Base-by-base conservation (phyloP, 2,329 filamentous ascomycete genomes). In the Claviceps capensis region DNA sequence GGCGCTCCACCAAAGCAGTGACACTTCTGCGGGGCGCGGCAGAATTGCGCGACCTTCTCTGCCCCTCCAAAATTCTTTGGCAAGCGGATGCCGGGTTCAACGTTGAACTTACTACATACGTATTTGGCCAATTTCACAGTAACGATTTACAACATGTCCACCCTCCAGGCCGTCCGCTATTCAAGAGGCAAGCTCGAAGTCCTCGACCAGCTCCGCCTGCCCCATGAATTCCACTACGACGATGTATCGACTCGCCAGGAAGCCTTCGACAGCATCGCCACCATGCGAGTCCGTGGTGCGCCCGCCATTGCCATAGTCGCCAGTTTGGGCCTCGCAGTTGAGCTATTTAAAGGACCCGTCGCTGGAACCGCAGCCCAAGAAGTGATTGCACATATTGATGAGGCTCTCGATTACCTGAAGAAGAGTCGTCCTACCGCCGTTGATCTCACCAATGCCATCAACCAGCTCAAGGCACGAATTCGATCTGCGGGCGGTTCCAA, bases 281-380 rank as follows among this genome's bases (percentile, higher is more conserved):
- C 85, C 16, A 93, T 93, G 87, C 72, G 82, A 48, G 81, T 84
- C 6, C 81, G 87, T 61, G 88, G 69, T 37, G 93, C 93, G 5
- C 93, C 93, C 0, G 93, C 93, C 46, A 98, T 98, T 66, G 93
- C 93, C 45, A 97, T 98, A 57, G 93, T 98, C n/a, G 93, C 93
- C 22, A 87, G 86, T 19, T 78, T 98, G 37, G 84, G 87, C 2
- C 78, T 96, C 38, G 90, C 89, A 1, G 87, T 95, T 8, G 91
- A 97, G 66, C 70, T 97, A 8, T 73, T 81, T 49, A 77, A 78
- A 7, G 76, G 76, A 54, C 52, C 65, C 2, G 55, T 63, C 8
- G 67, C 72, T 4, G 75, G 79, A 1, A 59, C 65, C 0, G 69
- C 68, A 0, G 65, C 72, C 0, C 64, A 71, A 0, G 81, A 85